phyloP scores from a whole-genome alignment of 2,329 filamentous ascomycete species.

The Sporothrix brasiliensis region DNA sequence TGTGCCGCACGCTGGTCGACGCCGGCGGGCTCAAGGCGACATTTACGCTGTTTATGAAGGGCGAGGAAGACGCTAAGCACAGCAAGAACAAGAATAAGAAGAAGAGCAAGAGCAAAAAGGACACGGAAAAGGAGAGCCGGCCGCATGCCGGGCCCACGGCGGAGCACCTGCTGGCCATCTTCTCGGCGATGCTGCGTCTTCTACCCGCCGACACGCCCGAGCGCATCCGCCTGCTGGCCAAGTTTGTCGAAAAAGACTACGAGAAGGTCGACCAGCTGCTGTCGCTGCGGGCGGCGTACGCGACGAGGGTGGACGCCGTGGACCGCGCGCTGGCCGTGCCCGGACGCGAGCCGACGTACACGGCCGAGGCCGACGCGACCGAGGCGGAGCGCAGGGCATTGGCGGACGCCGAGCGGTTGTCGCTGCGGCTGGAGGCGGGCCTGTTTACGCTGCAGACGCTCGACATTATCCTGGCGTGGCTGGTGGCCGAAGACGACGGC shows the following conservation, averaged over 20 bases:
- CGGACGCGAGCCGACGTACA: conserved; percentile 34
- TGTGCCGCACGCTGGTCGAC: conserved; percentile 78
- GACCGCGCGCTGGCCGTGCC: conserved; percentile 62
- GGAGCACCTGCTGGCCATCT: conserved; percentile 83
- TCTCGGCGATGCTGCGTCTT: conserved; percentile 77
- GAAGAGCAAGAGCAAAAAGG: conserved; percentile 6
- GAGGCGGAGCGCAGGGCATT: conserved; percentile 64
- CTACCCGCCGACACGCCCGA: conserved; percentile 76
- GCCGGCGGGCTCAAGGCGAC: conserved; percentile 80
- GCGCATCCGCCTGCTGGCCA: conserved; percentile 82
- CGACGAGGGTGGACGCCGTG: conserved; percentile 61
- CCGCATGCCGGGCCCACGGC: conserved; percentile 65
- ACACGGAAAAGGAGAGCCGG: background rate
- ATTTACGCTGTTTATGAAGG: conserved; percentile 82
- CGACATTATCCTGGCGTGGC: conserved; percentile 85
- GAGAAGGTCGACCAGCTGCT: conserved; percentile 78
- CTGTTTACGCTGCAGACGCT: conserved; percentile 81
- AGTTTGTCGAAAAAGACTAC: conserved; percentile 94
- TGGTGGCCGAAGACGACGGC: conserved; percentile 83
- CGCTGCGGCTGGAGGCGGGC: conserved; percentile 77
- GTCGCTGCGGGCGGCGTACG: conserved; percentile 71
- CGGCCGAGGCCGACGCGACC: conserved; percentile 53
- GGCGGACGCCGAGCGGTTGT: conserved; percentile 69
- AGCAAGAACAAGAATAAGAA: conserved; percentile 34
- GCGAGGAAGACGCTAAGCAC: conserved; percentile 43